Base-by-base conservation (phyloP, 306 rosid species). In the Arachis stenosperma region DNA sequence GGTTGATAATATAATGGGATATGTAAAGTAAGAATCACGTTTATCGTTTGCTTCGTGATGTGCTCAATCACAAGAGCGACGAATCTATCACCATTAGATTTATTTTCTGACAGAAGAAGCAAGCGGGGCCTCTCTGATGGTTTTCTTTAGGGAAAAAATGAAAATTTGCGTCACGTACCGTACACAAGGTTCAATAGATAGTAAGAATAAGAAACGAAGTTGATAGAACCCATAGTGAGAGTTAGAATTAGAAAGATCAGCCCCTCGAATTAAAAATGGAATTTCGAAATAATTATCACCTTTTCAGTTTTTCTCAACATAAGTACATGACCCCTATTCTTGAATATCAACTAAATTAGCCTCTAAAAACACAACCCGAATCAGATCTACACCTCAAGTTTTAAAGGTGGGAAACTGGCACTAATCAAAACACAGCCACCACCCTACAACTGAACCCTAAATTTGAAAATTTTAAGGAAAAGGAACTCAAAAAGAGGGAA, bases 361-460 rank as follows among this genome's bases (percentile, higher is more conserved):
- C 89, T 75, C 90, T 86, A 85, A 78, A 81, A 81, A 73, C 86
- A 78, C 88, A 85, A 85, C 76, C 88, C 76, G 88, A 90, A 88
- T 84, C 79, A 84, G 84, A 92, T 82, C 89, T 88, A 86, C 90
- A 92, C 78, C 96, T 92, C 94, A 84, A 85, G 83, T 78, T 76
- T 81, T 76, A 77, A 78, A 88, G 89, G 96, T 85, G 97, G 95
- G 83, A 82, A 84, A 84, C 82, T 89, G 84, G 84, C 84, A 79
- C 97, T 90, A 86, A 86, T 81, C 91, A 90, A 87, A 89, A 89
- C 91, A 89, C 86, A 86, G 97, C 93, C 91, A 74, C 98, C 89
- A 79, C 90, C 88, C 88, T 54, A 81, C 77, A 70, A 80, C 81
- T 84, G 85, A 82, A 78, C 90, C 87, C 94, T 85, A 82, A 76